phyloP scores from a whole-genome alignment of 331 rosid species.

The Malus hybrid region DNA sequence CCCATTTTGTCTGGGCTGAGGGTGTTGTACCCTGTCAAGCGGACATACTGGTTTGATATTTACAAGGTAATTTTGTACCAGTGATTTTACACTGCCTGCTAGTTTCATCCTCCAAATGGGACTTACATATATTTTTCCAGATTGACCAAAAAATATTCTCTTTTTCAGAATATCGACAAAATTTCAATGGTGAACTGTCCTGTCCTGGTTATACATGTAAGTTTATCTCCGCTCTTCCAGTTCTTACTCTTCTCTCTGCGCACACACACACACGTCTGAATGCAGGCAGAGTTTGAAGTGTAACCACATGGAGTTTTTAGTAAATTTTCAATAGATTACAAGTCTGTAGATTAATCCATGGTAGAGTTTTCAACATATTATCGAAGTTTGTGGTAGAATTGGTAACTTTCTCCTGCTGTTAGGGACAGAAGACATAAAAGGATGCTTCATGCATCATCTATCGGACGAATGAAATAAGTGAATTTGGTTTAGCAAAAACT shows the following conservation, averaged over 20 bases:
- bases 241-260: not conserved
- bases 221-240: conserved; percentile 11
- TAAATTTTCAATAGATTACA: not conserved
- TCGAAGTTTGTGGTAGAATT: no score
- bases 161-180: conserved; percentile 80
- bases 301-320: not conserved
- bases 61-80: conserved; percentile 51
- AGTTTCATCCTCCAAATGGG: conserved; percentile 15
- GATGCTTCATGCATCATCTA: not conserved
- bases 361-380: no score
- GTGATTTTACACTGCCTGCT: not conserved
- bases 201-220: conserved; percentile 87
- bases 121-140: conserved; percentile 28
- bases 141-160: no score
- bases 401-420: no score
- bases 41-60: conserved; percentile 94
- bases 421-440: not conserved
- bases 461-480: not conserved
- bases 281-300: not conserved
- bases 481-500: not conserved
- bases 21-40: conserved; percentile 82
- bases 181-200: conserved; percentile 62
- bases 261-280: not conserved
- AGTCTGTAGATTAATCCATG: not conserved
- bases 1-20: conserved; percentile 89